Percentiles rank a stretch among this genome's conserved stretches.
Conservation (phyloP, 352 stramenopile species). For the Pythium biforme region DNA sequence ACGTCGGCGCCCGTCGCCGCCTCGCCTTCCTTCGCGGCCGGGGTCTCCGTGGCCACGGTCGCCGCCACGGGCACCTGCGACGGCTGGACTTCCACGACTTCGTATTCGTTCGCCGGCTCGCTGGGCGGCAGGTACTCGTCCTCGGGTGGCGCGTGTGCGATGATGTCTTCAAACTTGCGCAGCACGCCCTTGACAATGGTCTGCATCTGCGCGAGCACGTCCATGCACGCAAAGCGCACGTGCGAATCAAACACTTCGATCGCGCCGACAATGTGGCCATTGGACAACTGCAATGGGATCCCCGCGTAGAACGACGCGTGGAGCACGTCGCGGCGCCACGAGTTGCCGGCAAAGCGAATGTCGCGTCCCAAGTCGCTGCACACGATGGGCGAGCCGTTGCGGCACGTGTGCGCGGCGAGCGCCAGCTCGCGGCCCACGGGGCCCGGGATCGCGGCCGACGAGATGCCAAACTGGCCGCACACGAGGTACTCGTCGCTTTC, state of each 20-base stretch:
- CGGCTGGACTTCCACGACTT: constrained; percentile 27
- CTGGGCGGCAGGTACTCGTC: constrained; percentile 22
- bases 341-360: constrained; percentile 65
- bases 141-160: constrained; percentile 34
- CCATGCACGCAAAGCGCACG: constrained; percentile 52
- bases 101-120: constrained; percentile 18
- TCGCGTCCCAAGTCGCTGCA: constrained; percentile 64
- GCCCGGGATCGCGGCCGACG: constrained; percentile 20
- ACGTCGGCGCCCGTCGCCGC: constrained; percentile 1
- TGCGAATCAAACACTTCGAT: constrained; percentile 70
- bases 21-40: neutral
- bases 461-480: constrained; percentile 48
- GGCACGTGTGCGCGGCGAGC: constrained; percentile 67
- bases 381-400: constrained; percentile 55
- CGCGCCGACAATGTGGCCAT: constrained; percentile 62
- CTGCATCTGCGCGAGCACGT: constrained; percentile 69
- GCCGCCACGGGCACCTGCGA: constrained; percentile 17
- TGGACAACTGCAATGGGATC: constrained; percentile 71
- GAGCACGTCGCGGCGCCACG: constrained; percentile 48
- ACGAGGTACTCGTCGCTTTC: constrained; percentile 55
- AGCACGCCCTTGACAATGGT: constrained; percentile 69
- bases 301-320: constrained; percentile 72
- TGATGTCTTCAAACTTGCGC: constrained; percentile 73
- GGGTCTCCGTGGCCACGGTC: neutral
- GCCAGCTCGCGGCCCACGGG: constrained; percentile 46